Base-by-base conservation (phyloP, 23 red algal species). In the Gracilariopsis chorda region DNA sequence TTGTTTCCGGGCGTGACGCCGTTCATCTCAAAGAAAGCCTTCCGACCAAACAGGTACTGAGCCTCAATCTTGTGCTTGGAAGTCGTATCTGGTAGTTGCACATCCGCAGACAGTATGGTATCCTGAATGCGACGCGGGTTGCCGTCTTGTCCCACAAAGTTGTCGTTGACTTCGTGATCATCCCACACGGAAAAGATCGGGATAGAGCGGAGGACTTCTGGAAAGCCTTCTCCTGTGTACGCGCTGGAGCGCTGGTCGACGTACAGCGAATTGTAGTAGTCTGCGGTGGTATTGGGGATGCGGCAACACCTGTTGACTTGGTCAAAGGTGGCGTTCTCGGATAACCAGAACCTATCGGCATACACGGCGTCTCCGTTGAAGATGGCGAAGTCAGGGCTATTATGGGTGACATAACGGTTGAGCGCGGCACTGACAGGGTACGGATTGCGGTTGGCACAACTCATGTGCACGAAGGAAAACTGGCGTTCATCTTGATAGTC, bases 341-440 rank as follows among this genome's bases (percentile, higher is more conserved):
- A 46, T 12, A 72, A 46, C 6, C 65, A 34, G 23, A 72, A 72
- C 34, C 65, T 4, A 32, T 72, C 65, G 34, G 65, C 65, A 32
- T 72, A 72, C 23, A 72, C 6, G 23, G 37, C 65, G 37, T 72
- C 65, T 7, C 65, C 65, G 65, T 72, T 72, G 65, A 72, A 72
- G 65, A 72, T 39, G 65, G 60, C 32, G 23, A 67, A 67, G 10
- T 27, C 23, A 27, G 60, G 60, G 60, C 17, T 51, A 17, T 51
- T 51, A 17, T 9, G 9, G 11, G 9, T 9, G 11, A 51, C 48
- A 51, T 12, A 36, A 25, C 25, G 10, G 60, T 32, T 27, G 10
- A 67, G 60, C 25, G 60, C 25, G 23, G 49, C 49, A n/a, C 14
- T 16, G 13, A 55, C 49, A 16, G 49, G 49, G 49, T 55, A 55